Percentiles rank a stretch among this genome's conserved stretches.
phyloP scores from a whole-genome alignment of 257 asterid species.

The Solanum gracilifrons region DNA sequence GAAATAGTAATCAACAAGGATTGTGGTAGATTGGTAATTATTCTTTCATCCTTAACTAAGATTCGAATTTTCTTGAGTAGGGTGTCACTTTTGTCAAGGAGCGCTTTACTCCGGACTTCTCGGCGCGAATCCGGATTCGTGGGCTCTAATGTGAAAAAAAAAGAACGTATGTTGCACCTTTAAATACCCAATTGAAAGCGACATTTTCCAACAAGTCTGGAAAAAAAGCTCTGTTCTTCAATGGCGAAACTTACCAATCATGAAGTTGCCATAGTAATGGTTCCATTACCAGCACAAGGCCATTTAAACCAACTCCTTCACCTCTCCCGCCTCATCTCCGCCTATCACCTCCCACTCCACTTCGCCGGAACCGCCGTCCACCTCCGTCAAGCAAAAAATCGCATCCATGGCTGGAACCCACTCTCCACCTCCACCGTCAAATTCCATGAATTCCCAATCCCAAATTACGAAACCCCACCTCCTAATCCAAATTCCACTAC shows the following conservation, averaged over 20 bases:
- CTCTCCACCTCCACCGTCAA: not conserved
- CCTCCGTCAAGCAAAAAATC: conserved; percentile 3
- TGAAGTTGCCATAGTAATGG: conserved; percentile 2
- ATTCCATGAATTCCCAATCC: conserved; percentile 8
- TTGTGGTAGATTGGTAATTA: too few relatives aligned
- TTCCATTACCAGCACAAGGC: conserved; percentile 16
- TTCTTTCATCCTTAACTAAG: too few relatives aligned
- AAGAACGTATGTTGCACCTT: too few relatives aligned
- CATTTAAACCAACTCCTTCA: conserved; percentile 16
- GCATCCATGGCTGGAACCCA: conserved; percentile 3
- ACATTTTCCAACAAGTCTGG: not conserved
- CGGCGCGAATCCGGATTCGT: too few relatives aligned
- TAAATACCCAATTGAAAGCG: not conserved
- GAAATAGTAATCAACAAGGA: too few relatives aligned
- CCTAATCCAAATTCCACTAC: conserved; percentile 10
- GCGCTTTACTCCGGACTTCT: too few relatives aligned
- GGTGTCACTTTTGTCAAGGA: too few relatives aligned
- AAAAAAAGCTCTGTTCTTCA: not conserved
- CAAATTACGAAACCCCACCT: not conserved
- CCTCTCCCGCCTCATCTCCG: conserved; percentile 6
- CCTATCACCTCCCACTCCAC: not conserved
- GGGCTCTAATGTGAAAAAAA: too few relatives aligned
- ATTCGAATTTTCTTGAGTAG: too few relatives aligned
- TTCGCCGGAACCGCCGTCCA: not conserved
- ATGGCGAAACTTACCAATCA: not conserved